Evolutionary conservation across 1,284 basidiomycete genomes (phyloP).

Genomic region (Austroboletus novae-zelandiae): DNA sequence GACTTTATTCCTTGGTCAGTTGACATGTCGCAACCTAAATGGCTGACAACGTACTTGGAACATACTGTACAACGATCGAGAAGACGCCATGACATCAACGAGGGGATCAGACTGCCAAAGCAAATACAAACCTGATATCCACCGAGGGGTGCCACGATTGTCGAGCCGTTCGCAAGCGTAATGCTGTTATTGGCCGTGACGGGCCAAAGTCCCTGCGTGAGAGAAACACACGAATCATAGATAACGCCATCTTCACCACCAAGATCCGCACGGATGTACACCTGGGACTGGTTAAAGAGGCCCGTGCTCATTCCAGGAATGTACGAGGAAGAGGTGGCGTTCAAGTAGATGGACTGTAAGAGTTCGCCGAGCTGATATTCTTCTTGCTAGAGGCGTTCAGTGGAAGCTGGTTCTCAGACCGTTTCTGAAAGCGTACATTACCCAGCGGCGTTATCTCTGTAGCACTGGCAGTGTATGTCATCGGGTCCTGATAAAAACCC

Average conservation of each 20-base stretch:
- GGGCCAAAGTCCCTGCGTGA: slow-evolving; percentile 75
- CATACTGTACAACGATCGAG: slow-evolving; percentile 38
- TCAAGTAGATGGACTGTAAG: slow-evolving; percentile 64
- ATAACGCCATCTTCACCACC: slow-evolving; percentile 78
- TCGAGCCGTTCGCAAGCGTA: slow-evolving; percentile 70
- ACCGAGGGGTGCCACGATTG: slow-evolving; percentile 61
- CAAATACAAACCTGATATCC: slow-evolving; percentile 61
- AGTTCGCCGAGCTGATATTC: slow-evolving; percentile 65
- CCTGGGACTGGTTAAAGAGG: slow-evolving; percentile 39
- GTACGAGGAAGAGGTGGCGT: slow-evolving; percentile 50
- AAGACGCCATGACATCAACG: neutral
- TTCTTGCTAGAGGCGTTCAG: slow-evolving; percentile 37
- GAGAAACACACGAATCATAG: slow-evolving; percentile 63
- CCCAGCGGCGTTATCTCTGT: slow-evolving; percentile 79
- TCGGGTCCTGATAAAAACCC: slow-evolving; percentile 65
- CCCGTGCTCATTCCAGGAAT: slow-evolving; percentile 58
- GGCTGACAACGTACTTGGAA: slow-evolving; percentile 54
- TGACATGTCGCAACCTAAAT: slow-evolving; percentile 27
- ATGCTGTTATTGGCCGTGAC: slow-evolving; percentile 49
- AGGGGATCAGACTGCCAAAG: neutral
- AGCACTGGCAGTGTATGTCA: slow-evolving; percentile 58
- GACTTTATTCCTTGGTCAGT: slow-evolving; percentile 42
- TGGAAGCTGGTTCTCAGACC: neutral
- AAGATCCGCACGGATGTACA: slow-evolving; percentile 65
- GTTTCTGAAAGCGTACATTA: slow-evolving; percentile 37